These are phyloP conservation scores for Acanthamoeba sp. DNA, from an alignment of 208 protist genomes.

Conservation along the genomic window DNA sequence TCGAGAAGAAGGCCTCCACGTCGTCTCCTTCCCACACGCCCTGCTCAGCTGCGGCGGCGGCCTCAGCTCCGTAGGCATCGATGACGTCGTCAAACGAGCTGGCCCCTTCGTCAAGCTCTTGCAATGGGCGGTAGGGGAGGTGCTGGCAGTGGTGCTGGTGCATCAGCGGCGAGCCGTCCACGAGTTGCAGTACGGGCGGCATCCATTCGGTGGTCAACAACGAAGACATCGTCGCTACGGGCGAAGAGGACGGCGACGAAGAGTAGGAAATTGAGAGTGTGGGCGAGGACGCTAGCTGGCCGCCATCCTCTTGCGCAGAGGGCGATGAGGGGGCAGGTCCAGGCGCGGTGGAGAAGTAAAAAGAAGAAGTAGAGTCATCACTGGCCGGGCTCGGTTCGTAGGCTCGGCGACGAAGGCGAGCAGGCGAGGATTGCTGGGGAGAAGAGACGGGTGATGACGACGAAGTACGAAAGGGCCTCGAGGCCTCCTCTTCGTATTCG, in stretches of 20 bases:
- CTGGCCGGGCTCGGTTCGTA: background rate
- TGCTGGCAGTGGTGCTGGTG: background rate
- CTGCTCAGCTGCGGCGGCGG: background rate
- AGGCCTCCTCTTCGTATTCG: background rate
- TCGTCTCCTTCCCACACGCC: constrained; percentile 65
- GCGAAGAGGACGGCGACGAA: background rate
- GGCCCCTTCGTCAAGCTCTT: background rate
- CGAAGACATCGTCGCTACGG: background rate
- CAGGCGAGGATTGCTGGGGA: too few relatives aligned
- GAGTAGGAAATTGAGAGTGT: background rate
- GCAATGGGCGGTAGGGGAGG: background rate
- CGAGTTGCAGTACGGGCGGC: background rate
- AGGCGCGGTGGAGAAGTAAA: background rate
- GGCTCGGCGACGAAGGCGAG: background rate
- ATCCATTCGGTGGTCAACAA: background rate
- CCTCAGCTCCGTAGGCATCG: background rate
- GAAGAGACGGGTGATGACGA: too few relatives aligned
- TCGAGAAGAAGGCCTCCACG: constrained; percentile 25
- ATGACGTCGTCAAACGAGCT: constrained; percentile 59
- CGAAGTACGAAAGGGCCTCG: background rate
- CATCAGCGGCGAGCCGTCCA: background rate
- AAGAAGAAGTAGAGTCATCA: background rate
- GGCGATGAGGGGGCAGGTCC: background rate
- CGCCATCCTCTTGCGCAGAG: background rate
- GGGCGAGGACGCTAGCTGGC: background rate